Base-by-base conservation (phyloP, 1,139 yeast species). In the Yamadazyma triangularis region DNA sequence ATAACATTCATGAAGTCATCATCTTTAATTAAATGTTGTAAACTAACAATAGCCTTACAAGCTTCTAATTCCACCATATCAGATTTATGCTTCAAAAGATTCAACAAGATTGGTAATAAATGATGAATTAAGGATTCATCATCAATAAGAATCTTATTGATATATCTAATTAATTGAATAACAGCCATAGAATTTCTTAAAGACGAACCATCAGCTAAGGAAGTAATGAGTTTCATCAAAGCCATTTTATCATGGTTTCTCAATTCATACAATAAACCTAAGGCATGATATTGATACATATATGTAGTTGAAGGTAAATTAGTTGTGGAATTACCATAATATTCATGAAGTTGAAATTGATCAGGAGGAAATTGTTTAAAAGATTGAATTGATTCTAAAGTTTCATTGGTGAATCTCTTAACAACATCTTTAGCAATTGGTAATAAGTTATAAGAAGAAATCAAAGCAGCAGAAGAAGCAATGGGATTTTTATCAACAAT, bases 171-270 rank as follows among this genome's bases (percentile, higher is more conserved):
- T 55, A 89, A 72, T 65, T 91, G 88, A 41, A 87, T 81, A 38
- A 83, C 73, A 4, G 97, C 95, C 47, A 82, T 61, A 22, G 87
- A 80, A 51, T 77, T 80, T 50, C 77, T 79, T 53, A 83, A 64
- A 8, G 85, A 66, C 12, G 72, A 62, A 24, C 77, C 74, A 36
- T 75, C 79, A 30, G 81, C 67, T 51, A 86, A 77, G 36, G 86
- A 85, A 45, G 89, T 87, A 49, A 89, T 83, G 67, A 91, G 71
- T 59, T 89, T 91, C 73, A 87, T 77, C 51, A 91, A 68, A 2
- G 96, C 95, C 93, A 91, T 88, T 50, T 84, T 82, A 57, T 91
- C 98, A 54, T 85, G 95, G 50, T 82, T 79, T 55, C 95, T 79
- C 58, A 93, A 73, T 47, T 84, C 86, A 56, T 88, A 89, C 48